phyloP scores from a whole-genome alignment of 352 stramenopile species.

The Pythium aristosporum region DNA sequence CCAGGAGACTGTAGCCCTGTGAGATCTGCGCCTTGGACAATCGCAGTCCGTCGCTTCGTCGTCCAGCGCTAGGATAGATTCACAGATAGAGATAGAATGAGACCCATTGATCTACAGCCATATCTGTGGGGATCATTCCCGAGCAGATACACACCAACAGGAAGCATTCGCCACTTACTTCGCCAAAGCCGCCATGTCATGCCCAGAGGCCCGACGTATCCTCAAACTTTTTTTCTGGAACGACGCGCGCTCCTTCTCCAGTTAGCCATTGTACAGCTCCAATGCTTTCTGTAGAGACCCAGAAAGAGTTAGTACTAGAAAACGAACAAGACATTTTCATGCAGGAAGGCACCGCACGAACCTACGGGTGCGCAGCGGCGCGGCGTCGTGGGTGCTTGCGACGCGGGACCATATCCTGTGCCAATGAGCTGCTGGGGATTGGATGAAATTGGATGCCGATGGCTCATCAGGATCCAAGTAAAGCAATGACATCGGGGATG shows the following conservation, averaged over 20 bases:
- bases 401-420: slow-evolving; percentile 1
- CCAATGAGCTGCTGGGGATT: neutral
- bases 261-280: slow-evolving; percentile 31
- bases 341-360: slow-evolving; percentile 14
- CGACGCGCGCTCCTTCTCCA: slow-evolving; percentile 50
- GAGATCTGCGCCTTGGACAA: slow-evolving; percentile 64
- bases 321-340: neutral
- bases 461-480: too few species aligned
- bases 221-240: slow-evolving; percentile 66
- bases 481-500: too few species aligned
- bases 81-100: too few species aligned
- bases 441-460: too few species aligned
- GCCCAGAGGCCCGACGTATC: slow-evolving; percentile 62
- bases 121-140: too few species aligned
- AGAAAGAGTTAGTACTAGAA: neutral
- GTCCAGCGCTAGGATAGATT: too few species aligned
- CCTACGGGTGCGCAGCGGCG: slow-evolving; percentile 43
- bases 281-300: slow-evolving; percentile 10
- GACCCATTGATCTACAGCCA: too few species aligned
- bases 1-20: slow-evolving; percentile 53
- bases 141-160: neutral
- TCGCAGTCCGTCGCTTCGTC: neutral
- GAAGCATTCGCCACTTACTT: slow-evolving; percentile 48
- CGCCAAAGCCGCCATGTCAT: slow-evolving; percentile 45
- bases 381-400: neutral